phyloP scores from a whole-genome alignment of 441 rosid species.

The Hura crepitans region DNA sequence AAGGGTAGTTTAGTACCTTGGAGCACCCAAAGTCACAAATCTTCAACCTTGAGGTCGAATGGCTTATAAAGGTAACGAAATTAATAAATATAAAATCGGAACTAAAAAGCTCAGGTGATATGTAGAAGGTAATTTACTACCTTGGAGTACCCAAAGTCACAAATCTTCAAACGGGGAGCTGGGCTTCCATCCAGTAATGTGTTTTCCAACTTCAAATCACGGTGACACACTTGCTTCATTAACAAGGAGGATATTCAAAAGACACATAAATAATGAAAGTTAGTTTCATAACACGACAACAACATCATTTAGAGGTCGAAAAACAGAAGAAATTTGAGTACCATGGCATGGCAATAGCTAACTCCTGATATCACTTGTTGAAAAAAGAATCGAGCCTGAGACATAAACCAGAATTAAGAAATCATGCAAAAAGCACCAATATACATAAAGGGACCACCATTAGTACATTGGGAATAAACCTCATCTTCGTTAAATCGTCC shows the following conservation, averaged over 20 bases:
- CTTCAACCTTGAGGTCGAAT: slow-evolving; percentile 37
- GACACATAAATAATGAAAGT: slow-evolving; percentile 15
- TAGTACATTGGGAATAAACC: slow-evolving; percentile 33
- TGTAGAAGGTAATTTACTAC: slow-evolving; percentile 30
- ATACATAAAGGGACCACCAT: background rate
- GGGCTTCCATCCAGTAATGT: slow-evolving; percentile 91
- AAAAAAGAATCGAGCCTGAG: slow-evolving; percentile 95
- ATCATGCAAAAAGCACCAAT: background rate
- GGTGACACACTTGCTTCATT: slow-evolving; percentile 95
- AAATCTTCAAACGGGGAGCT: slow-evolving; percentile 88
- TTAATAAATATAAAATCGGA: background rate
- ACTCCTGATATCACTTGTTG: slow-evolving; percentile 99
- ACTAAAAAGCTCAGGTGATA: background rate
- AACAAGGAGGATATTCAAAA: slow-evolving; percentile 26
- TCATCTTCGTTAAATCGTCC: slow-evolving; percentile 96
- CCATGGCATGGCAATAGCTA: slow-evolving; percentile 94
- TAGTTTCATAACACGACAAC: slow-evolving; percentile 6
- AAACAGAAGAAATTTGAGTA: slow-evolving; percentile 24
- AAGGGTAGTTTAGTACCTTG: slow-evolving; percentile 45
- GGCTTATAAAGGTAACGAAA: background rate
- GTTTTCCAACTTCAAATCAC: slow-evolving; percentile 92
- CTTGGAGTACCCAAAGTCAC: slow-evolving; percentile 99
- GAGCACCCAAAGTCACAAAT: slow-evolving; percentile 97
- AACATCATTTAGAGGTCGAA: slow-evolving; percentile 3
- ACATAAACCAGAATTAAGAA: slow-evolving; percentile 10